These are phyloP conservation scores for Yarrowia keelungensis DNA, from an alignment of 805 yeast species.

Conservation along the genomic window DNA sequence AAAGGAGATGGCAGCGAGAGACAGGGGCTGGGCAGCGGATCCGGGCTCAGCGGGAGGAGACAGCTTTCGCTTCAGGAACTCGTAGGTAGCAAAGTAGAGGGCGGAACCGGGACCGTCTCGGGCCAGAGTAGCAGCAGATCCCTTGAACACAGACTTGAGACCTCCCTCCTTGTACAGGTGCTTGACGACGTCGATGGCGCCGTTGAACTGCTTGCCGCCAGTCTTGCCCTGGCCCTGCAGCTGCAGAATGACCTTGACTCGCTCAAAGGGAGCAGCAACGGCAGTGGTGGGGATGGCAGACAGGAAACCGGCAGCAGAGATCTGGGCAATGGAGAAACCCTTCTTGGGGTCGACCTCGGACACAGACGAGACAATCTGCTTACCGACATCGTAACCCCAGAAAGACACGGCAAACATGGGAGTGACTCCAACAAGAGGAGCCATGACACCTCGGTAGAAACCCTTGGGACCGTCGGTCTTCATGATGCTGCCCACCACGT, in stretches of 20 bases:
- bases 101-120: constrained; percentile 99
- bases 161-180: constrained; percentile 83
- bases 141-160: constrained; percentile 81
- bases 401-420: constrained; percentile 98
- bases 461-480: constrained; percentile 79
- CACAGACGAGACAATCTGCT: constrained; percentile 64
- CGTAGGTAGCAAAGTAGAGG: constrained; percentile 93
- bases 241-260: constrained; percentile 93
- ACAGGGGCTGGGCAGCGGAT: constrained; percentile 62
- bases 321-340: constrained; percentile 67
- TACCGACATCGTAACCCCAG: constrained; percentile 98
- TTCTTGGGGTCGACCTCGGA: constrained; percentile 47
- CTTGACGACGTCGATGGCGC: constrained; percentile 66
- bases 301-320: constrained; percentile 90
- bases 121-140: constrained; percentile 89
- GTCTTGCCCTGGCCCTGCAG: constrained; percentile 62
- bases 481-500: constrained; percentile 73
- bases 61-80: constrained; percentile 69
- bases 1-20: constrained; percentile 74
- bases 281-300: constrained; percentile 94
- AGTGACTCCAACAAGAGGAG: constrained; percentile 95
- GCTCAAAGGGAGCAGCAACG: constrained; percentile 97
- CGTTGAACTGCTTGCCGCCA: constrained; percentile 50
- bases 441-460: constrained; percentile 90
- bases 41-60: constrained; percentile 53